Evolutionary conservation across 2,329 filamentous ascomycete genomes (phyloP).

Genomic region (Diaporthe ilicicola): DNA sequence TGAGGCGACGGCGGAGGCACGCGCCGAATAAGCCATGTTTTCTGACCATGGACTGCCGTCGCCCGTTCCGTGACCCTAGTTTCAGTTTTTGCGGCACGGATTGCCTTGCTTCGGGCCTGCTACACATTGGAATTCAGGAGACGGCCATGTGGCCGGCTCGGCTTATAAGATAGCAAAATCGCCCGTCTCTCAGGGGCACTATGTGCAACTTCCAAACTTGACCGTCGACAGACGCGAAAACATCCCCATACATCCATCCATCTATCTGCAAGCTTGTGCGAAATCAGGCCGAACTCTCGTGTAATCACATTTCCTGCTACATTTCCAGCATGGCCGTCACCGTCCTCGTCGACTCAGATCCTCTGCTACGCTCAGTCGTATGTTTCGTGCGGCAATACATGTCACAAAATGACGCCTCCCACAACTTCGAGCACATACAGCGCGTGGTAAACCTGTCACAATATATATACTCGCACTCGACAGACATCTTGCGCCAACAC

Average conservation of each 20-base stretch:
- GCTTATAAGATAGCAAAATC: constrained; percentile 22
- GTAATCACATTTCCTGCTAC: background rate
- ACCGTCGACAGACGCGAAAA: background rate
- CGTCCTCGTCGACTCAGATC: constrained; percentile 45
- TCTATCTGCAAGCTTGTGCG: background rate
- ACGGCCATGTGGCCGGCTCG: constrained; percentile 4
- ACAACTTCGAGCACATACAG: constrained; percentile 86
- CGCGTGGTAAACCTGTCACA: constrained; percentile 80
- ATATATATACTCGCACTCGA: constrained; percentile 59
- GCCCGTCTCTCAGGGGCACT: background rate
- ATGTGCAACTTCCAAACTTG: background rate
- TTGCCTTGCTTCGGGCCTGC: constrained; percentile 24
- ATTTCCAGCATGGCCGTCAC: constrained; percentile 32
- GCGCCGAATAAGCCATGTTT: constrained; percentile 19
- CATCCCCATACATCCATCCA: background rate
- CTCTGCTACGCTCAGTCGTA: constrained; percentile 64
- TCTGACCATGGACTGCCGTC: constrained; percentile 8
- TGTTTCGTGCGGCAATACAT: constrained; percentile 76
- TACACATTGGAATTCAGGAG: constrained; percentile 1
- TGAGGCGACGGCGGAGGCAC: background rate
- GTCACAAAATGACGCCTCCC: constrained; percentile 82
- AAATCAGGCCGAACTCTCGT: background rate
- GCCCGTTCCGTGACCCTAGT: constrained; percentile 27
- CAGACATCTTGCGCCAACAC: constrained; percentile 25
- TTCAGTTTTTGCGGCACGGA: constrained; percentile 24